phyloP scores from a whole-genome alignment of 805 yeast species.

The Wickerhamiella siamensis region DNA sequence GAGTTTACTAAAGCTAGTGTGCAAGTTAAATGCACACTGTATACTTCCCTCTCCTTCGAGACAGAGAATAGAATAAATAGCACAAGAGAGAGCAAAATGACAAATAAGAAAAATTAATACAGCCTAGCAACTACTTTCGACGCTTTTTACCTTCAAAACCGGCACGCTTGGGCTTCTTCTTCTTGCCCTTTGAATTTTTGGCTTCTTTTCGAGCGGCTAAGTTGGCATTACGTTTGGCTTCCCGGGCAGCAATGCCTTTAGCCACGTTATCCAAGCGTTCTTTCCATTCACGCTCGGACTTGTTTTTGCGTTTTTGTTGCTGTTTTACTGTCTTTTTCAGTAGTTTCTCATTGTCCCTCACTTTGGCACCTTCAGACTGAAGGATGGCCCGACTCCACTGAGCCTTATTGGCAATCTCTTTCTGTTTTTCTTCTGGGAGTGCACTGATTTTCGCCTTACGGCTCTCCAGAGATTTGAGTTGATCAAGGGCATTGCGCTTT shows the following conservation, averaged over 20 bases:
- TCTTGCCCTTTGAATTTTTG: constrained; percentile 66
- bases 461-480: constrained; percentile 57
- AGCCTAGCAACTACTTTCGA: not conserved
- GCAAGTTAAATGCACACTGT: not conserved
- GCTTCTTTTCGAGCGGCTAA: constrained; percentile 71
- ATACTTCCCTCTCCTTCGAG: too few relatives aligned
- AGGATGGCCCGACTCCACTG: constrained; percentile 76
- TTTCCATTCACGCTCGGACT: constrained; percentile 82
- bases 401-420: constrained; percentile 49
- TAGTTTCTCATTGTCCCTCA: constrained; percentile 80
- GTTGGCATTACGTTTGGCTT: constrained; percentile 85
- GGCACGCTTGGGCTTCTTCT: constrained; percentile 57
- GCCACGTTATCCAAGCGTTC: constrained; percentile 74
- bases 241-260: constrained; percentile 57
- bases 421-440: constrained; percentile 48
- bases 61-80: too few relatives aligned
- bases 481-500: constrained; percentile 82
- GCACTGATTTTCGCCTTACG: constrained; percentile 49
- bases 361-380: constrained; percentile 75
- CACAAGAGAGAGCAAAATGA: too few relatives aligned
- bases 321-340: constrained; percentile 74
- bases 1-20: not conserved
- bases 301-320: constrained; percentile 69
- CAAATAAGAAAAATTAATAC: not conserved
- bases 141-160: constrained; percentile 64